Base-by-base conservation (phyloP, 1,139 yeast genomes). In the Eremothecium cymbalariae region DNA sequence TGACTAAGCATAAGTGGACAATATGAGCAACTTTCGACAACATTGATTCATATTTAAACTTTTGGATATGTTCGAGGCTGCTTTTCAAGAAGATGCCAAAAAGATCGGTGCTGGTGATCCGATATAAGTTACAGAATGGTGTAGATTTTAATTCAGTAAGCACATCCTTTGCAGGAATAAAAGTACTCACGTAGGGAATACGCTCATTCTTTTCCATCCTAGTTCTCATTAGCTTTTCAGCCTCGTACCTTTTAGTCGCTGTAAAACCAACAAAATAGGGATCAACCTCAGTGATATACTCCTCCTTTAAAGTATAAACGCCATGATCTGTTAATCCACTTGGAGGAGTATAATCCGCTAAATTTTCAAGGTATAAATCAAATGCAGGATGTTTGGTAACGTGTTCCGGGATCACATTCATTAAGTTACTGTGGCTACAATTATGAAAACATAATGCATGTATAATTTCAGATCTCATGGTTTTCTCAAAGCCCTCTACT, bases 231-330 rank as follows among this genome's bases (percentile, higher is more conserved):
- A 53, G 33, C 20, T 72, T 57, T 56, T 72, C 67, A 39, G 83
- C 72, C 57, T 81, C 95, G 39, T 86, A 95, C 40, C 88, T 72
- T 36, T 76, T 77, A 45, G 86, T 85, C 0, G 93, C 64, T 0
- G 83, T 65, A 47, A 81, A 81, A 48, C 85, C 86, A 43, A 83
- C 69, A 55, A 80, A 88, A 51, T 77, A 88, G 0, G 96, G 94
- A 51, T 88, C 88, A 18, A 88, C 67, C 25, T 68, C 63, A 4
- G 59, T 61, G 36, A 65, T 63, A 42, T 64, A 70, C 40, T 73
- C 72, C 2, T 73, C 73, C 47, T 81, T 84, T 34, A 90, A 63
- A 21, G 70, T 62, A 51, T 82, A 88, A 6, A 68, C 59, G 1
- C 96, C 95, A 20, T 71, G 65, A 42, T 82, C 93, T 32, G 71